Conservation (phyloP, 148 eudicot genomes). For the Rhododendron ferrugineum region DNA sequence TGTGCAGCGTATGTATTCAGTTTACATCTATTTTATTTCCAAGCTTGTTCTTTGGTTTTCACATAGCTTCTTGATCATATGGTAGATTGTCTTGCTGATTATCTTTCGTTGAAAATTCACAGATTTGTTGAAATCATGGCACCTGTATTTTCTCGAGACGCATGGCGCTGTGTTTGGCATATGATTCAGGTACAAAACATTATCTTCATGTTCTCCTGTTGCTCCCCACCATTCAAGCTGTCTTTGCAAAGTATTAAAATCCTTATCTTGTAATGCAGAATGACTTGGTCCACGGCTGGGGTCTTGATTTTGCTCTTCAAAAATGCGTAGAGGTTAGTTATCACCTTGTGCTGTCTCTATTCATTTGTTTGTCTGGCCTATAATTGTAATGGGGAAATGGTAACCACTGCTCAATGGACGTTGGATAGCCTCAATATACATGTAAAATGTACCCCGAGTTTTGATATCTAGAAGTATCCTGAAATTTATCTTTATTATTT, state of each 20-base stretch:
- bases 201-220: neutral
- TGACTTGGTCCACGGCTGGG: constrained; percentile 98
- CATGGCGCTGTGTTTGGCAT: constrained; percentile 98
- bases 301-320: constrained; percentile 79
- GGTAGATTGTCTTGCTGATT: neutral
- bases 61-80: neutral
- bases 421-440: neutral
- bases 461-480: neutral
- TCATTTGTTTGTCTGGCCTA: constrained; percentile 10
- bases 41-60: neutral
- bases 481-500: neutral
- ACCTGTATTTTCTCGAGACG: constrained; percentile 76
- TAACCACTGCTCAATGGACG: neutral
- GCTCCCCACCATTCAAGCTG: neutral
- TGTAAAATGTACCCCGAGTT: neutral
- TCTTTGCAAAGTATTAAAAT: neutral
- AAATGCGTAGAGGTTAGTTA: constrained; percentile 73
- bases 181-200: constrained; percentile 66
- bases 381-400: neutral
- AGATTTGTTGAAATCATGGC: constrained; percentile 98
- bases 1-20: constrained; percentile 80
- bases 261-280: constrained; percentile 41
- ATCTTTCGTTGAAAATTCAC: constrained; percentile 4
- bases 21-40: neutral
- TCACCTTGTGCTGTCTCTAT: constrained; percentile 3